Evolutionary conservation across 2,329 filamentous ascomycete genomes (phyloP).

Genomic region (Hymenoscyphus scutula): DNA sequence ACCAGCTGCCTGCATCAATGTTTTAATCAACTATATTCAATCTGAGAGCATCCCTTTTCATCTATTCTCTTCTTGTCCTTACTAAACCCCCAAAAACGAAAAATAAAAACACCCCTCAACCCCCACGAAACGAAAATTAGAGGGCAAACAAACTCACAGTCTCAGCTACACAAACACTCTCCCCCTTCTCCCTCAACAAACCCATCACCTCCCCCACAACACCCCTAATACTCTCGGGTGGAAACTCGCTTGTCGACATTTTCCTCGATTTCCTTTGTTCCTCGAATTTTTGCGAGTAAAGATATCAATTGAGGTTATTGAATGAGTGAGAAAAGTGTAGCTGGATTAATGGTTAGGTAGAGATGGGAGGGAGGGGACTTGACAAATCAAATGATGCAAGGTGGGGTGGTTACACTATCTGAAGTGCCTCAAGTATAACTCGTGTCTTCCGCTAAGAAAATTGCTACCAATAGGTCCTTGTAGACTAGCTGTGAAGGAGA

Average conservation of each 20-base stretch:
- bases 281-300: no score
- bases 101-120: not conserved
- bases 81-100: no score
- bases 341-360: no score
- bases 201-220: slow-evolving; percentile 46
- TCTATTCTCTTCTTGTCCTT: not conserved
- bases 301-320: no score
- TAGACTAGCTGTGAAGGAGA: no score
- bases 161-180: slow-evolving; percentile 60
- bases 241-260: slow-evolving; percentile 21
- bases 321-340: no score
- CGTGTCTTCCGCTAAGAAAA: no score
- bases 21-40: not conserved
- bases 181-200: slow-evolving; percentile 52
- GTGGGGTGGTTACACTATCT: no score
- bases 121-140: slow-evolving; percentile 6
- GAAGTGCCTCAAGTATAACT: no score
- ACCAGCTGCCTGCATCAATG: slow-evolving; percentile 50
- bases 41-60: not conserved
- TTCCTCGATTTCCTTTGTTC: not conserved
- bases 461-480: no score
- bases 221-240: slow-evolving; percentile 29
- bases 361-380: no score
- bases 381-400: no score
- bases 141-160: slow-evolving; percentile 45